Evolutionary conservation across 1,139 yeast species (phyloP), one percentile per base, ranked within the genome.

Genomic region (Kurtzmaniella quercitrusa): DNA sequence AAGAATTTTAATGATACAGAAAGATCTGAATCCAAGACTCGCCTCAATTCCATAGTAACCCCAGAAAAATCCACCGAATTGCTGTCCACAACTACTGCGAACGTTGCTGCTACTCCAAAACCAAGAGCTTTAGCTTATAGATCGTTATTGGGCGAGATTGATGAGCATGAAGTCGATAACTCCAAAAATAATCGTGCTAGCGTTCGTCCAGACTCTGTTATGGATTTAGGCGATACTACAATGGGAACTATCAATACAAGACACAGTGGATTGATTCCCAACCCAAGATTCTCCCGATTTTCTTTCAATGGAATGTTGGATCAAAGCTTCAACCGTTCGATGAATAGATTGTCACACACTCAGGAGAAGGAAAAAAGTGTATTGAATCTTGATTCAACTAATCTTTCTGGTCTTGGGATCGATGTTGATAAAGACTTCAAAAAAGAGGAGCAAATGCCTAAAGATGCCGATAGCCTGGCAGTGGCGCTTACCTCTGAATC

Each of bases 251-350:
- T 43, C 5, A 34, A 31, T 27, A 38, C 38, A 23, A 38, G 42
- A 29, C 43, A 44, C 15, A 46, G 46, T 34, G 60, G 55, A 1
- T 56, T 69, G 41, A 69, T 72, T 36, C 77, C 78, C 11, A 73
- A 73, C 46, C 77, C 77, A 9, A 55, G 74, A 40, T 73, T 73
- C 44, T 71, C 77, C 0, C 59, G 70, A 39, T 63, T 73, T 45
- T 70, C 77, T 0, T 69, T 73, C 53, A 70, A 70, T 39, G 76
- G 74, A 1, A 54, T 73, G 41, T 50, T 63, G 45, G 58, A 52
- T 16, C 37, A 38, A 17, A 38, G 36, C 21, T 41, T 36, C 25
- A 21, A 36, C 15, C 27, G 25, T 17, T 36, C 38, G 6, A 15
- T 18, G n/a, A 34, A 34, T 12, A 34, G 17, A n/a, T 16, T 34